Base-by-base conservation (phyloP, 2,329 filamentous ascomycete species). In the Phoma herbarum region DNA sequence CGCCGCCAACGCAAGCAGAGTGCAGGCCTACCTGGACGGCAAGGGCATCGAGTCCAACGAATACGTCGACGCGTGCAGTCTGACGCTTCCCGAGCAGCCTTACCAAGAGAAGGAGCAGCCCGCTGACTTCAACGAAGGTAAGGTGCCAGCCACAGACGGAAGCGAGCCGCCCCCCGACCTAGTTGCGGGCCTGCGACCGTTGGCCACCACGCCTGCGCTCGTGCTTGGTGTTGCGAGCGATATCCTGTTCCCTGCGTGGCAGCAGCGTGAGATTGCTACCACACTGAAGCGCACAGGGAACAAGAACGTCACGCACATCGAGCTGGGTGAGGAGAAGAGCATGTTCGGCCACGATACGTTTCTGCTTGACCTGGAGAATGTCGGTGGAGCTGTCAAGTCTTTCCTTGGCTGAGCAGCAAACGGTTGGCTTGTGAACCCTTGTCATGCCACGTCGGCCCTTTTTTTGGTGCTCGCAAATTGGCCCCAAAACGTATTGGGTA, bases 301-400 rank as follows among this genome's bases (percentile, higher is more conserved):
- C 72, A 83, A 86, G 61, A 87, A 85, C 29, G 93, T 99, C 0
- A 89, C 88, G 43, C 93, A 99, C 77, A 86, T 95, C 14, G 95
- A 99, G 80, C 81, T 99, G 48, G 95, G 93, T 31, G 92, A 98
- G 80, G 93, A 98, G 79, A 87, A 95, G 78, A 97, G 93, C 70
- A 79, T 96, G 69, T 99, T 99, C 75, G 95, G 95, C 0, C 95
- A 99, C 72, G 95, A 99, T 75, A 98, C 94, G 0, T 99, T 99
- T 75, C 78, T 99, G 71, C 80, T 99, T 42, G 95, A 99, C 78
- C 79, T 98, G 57, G 88, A 97, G 79, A 90, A 97, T 68, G 92
- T 99, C 48, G 95, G 95, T 4, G 93, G 92, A 0, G 91, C 88
- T 48, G 81, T 99, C 45, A 88, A 87, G 69, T 85, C 85, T 67